These are phyloP conservation scores for Ceratocystis diversiconidia DNA, from an alignment of 2,329 filamentous ascomycete genomes.

Conservation along the genomic window DNA sequence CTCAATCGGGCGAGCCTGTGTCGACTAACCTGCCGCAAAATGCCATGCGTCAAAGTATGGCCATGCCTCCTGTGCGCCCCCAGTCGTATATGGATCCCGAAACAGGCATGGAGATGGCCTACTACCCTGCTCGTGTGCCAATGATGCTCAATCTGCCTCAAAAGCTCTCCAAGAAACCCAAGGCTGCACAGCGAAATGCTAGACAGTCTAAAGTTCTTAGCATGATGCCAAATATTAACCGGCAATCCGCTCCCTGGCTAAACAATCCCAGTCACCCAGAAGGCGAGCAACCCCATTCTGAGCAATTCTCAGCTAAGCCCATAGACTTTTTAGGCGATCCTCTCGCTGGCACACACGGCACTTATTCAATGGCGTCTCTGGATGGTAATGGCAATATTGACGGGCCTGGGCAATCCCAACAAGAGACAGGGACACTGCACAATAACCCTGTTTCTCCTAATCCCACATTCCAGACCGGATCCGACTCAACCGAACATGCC, in stretches of 20 bases:
- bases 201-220: constrained; percentile 61
- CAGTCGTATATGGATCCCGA: constrained; percentile 48
- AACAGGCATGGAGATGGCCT: constrained; percentile 71
- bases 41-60: constrained; percentile 11
- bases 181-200: constrained; percentile 48
- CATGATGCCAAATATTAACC: constrained; percentile 32
- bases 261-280: constrained; percentile 9
- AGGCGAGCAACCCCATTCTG: constrained; percentile 8
- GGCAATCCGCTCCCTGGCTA: constrained; percentile 27
- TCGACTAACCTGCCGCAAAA: background rate
- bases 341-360: background rate
- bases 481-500: constrained; percentile 12
- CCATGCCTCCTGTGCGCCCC: constrained; percentile 26
- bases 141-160: constrained; percentile 86
- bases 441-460: background rate
- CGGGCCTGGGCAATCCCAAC: background rate
- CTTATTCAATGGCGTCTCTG: constrained; percentile 4
- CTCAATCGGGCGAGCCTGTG: background rate
- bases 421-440: background rate
- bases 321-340: constrained; percentile 17
- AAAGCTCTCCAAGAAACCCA: constrained; percentile 62
- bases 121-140: constrained; percentile 88
- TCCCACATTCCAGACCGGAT: constrained; percentile 13
- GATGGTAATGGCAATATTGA: constrained; percentile 5
- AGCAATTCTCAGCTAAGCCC: constrained; percentile 7